A percentile compares a stretch with the other conserved stretches of the same genome.
phyloP scores from a whole-genome alignment of 306 rosid genomes.

The Amphicarpaea edgeworthii region DNA sequence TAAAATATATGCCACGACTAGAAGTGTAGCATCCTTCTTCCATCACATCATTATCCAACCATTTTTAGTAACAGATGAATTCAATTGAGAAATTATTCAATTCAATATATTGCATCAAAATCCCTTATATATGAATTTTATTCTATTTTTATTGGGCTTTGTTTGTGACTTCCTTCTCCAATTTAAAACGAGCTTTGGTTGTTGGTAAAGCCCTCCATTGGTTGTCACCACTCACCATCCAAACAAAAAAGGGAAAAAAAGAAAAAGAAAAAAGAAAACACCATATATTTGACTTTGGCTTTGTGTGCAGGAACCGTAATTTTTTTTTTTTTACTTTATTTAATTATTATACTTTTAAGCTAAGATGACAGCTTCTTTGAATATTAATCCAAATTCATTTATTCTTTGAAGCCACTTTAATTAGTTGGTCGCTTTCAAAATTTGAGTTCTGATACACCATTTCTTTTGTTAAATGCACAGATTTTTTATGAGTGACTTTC shows the following conservation, averaged over 20 bases:
- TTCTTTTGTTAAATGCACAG: slow-evolving; percentile 42
- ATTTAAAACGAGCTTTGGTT: slow-evolving; percentile 38
- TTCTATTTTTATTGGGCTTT: slow-evolving; percentile 21
- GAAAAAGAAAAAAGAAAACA: not conserved
- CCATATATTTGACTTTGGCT: slow-evolving; percentile 46
- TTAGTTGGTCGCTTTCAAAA: slow-evolving; percentile 61
- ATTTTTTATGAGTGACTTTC: slow-evolving; percentile 52
- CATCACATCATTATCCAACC: slow-evolving; percentile 48
- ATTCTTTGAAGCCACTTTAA: slow-evolving; percentile 79
- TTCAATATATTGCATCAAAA: slow-evolving; percentile 41
- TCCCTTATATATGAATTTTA: slow-evolving; percentile 51
- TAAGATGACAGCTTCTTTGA: slow-evolving; percentile 58
- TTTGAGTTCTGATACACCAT: slow-evolving; percentile 42
- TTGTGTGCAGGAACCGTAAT: slow-evolving; percentile 45
- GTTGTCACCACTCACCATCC: slow-evolving; percentile 46
- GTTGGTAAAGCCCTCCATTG: slow-evolving; percentile 59
- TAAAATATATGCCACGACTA: slow-evolving; percentile 17
- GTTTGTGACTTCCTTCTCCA: not conserved
- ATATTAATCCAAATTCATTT: slow-evolving; percentile 43
- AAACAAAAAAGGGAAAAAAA: not conserved
- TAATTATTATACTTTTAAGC: slow-evolving; percentile 71
- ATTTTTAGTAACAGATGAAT: slow-evolving; percentile 28
- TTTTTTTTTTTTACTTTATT: not conserved
- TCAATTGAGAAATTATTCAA: slow-evolving; percentile 50
- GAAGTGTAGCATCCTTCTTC: slow-evolving; percentile 47